Evolutionary conservation across 2,329 filamentous ascomycete species (phyloP), one percentile per base, ranked within the genome.

Genomic region (Pseudocercospora pini-densiflorae): DNA sequence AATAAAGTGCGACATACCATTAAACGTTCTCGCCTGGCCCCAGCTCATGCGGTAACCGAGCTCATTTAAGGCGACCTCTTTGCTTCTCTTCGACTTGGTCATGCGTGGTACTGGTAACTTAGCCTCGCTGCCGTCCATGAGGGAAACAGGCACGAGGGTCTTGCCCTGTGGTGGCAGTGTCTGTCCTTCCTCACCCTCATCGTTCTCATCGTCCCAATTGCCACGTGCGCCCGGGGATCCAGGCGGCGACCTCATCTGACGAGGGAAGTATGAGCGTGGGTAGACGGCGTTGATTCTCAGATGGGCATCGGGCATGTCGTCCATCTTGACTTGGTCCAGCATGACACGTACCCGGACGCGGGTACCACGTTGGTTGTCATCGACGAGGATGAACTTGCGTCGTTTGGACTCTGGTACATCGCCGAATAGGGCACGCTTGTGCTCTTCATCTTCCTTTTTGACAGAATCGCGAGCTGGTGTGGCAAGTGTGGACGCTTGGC

Each of bases 251-350:
- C 94, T 92, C 93, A 97, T 97, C 81, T 97, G 93, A 51, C 93
- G 89, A 0, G 94, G 92, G 77, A 95, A 97, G 81, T 94, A 98
- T 64, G 92, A 94, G 57, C 93, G 90, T 8, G 94, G 94, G 75
- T 90, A 98, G 1, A 98, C 94, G 9, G 92, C 93, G 74, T 94
- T 94, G 63, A 88, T 89, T 81, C 93, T 93, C 71, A 94, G 92
- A 82, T 97, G 97, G 16, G 92, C 95, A 79, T 98, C 94, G 1
- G 94, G 94, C 76, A 98, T 97, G 80, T 98, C 94, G 75, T 94
- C 91, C 82, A 95, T 96, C 77, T 97, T 91, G 73, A 97, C 93
- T 53, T 90, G 89, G 76, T 97, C 93, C n/a, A 99, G 88, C 69
- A 92, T 95, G 60, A 97, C 94, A 68, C 94, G 91, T 54, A 98